Percentiles rank a stretch among this genome's conserved stretches.
Evolutionary conservation across 495 filamentous ascomycete species (phyloP).

Genomic region (Aspergillus sparsus): DNA sequence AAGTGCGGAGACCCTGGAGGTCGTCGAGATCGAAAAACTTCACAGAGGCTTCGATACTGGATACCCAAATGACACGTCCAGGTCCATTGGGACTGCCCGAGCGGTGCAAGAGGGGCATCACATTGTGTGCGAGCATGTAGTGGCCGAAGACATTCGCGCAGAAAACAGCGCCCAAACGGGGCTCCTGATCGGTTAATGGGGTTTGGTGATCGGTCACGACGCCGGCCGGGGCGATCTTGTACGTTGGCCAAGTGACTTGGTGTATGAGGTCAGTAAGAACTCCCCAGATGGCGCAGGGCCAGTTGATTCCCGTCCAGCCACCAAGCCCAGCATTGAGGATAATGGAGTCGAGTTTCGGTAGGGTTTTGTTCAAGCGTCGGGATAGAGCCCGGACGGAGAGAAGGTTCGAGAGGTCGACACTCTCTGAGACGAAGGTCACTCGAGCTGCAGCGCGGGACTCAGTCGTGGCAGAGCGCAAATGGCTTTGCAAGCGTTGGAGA

Average conservation of each 20-base stretch:
- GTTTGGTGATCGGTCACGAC: constrained; percentile 45
- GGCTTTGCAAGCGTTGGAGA: constrained; percentile 37
- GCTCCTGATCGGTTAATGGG: constrained; percentile 36
- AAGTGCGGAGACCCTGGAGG: constrained; percentile 68
- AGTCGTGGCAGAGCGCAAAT: constrained; percentile 34
- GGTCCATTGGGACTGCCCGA: constrained; percentile 43
- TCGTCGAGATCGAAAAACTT: constrained; percentile 63
- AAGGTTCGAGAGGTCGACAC: constrained; percentile 58
- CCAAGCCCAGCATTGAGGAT: constrained; percentile 89
- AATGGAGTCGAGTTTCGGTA: constrained; percentile 74
- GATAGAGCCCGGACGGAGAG: constrained; percentile 56
- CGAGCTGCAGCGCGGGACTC: constrained; percentile 30
- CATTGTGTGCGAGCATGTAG: constrained; percentile 82
- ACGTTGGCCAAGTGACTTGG: constrained; percentile 74
- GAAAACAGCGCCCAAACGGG: constrained; percentile 75
- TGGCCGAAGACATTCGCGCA: constrained; percentile 93
- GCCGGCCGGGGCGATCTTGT: constrained; percentile 66
- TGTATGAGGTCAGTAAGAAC: constrained; percentile 66
- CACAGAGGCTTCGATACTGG: constrained; percentile 68
- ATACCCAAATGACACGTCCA: constrained; percentile 81
- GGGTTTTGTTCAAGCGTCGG: constrained; percentile 41
- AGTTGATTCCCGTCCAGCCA: constrained; percentile 81
- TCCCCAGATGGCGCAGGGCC: constrained; percentile 59
- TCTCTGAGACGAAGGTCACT: constrained; percentile 51
- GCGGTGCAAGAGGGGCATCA: constrained; percentile 67